Evolutionary conservation across 306 rosid species (phyloP).

Genomic region (Castanopsis chinensis): DNA sequence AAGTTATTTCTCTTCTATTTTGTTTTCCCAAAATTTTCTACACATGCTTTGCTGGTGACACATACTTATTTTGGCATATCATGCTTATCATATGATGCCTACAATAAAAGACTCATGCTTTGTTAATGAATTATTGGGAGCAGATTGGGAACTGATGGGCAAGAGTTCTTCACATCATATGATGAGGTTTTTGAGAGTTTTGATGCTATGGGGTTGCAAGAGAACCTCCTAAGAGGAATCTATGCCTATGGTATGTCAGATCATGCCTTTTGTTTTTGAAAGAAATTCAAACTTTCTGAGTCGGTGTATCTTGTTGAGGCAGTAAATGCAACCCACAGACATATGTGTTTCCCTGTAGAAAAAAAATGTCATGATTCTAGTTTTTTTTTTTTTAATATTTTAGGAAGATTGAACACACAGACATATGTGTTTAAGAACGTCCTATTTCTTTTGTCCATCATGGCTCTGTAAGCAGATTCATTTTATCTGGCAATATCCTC

Average conservation of each 20-base stretch:
- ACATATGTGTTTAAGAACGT: background rate
- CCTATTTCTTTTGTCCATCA: background rate
- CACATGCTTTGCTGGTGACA: background rate
- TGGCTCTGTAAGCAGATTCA: background rate
- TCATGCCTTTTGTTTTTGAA: background rate
- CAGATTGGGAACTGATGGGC: constrained; percentile 59
- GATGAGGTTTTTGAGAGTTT: constrained; percentile 70
- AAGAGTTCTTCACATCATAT: constrained; percentile 62
- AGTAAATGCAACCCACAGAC: background rate
- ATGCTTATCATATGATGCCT: background rate
- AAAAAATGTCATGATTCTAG: background rate
- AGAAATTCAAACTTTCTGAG: background rate
- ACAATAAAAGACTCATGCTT: constrained; percentile 5
- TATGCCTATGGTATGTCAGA: constrained; percentile 63
- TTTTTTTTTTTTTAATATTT: background rate
- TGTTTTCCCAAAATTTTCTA: background rate
- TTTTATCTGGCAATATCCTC: background rate
- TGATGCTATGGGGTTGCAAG: constrained; percentile 71
- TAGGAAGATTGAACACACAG: background rate
- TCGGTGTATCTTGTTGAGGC: background rate
- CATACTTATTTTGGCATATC: background rate
- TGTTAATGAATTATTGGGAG: constrained; percentile 23
- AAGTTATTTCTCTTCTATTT: constrained; percentile 11
- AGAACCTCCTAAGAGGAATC: constrained; percentile 72
- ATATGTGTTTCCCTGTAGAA: background rate